Evolutionary conservation across 1,284 basidiomycete species (phyloP).

Genomic region (Phylloboletellus chloephorus): DNA sequence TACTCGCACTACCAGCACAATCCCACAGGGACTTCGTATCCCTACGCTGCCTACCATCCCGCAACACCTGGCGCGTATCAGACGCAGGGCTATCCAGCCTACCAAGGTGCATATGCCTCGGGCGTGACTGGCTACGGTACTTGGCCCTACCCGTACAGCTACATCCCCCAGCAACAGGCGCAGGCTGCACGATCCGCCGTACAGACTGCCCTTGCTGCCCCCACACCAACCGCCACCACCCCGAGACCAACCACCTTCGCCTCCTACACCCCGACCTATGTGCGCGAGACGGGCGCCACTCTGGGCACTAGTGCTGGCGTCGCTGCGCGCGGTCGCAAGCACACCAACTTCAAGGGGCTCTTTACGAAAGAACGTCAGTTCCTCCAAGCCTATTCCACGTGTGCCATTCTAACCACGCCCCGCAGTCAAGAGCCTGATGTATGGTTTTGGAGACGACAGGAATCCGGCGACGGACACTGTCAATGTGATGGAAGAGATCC

Average conservation of each 20-base stretch:
- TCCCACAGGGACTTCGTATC: constrained; percentile 46
- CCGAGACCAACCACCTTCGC: constrained; percentile 38
- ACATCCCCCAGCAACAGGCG: constrained; percentile 43
- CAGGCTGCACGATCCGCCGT: constrained; percentile 34
- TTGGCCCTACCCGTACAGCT: constrained; percentile 57
- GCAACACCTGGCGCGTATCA: constrained; percentile 34
- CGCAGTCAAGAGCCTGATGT: constrained; percentile 84
- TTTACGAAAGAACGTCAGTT: constrained; percentile 75
- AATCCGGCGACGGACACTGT: constrained; percentile 84
- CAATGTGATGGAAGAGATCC: constrained; percentile 89
- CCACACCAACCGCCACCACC: constrained; percentile 18
- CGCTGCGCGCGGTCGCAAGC: constrained; percentile 48
- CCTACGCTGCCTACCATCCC: constrained; percentile 48
- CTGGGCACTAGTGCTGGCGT: constrained; percentile 36
- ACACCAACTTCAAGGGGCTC: constrained; percentile 61
- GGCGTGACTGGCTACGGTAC: constrained; percentile 48
- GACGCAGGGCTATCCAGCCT: constrained; percentile 39
- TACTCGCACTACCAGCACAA: constrained; percentile 34
- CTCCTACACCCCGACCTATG: constrained; percentile 52
- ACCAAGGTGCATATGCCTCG: constrained; percentile 40
- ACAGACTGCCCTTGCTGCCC: constrained; percentile 29
- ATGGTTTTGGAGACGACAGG: constrained; percentile 90
- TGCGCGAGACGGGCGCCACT: constrained; percentile 42
- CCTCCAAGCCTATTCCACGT: not conserved
- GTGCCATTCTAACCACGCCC: constrained; percentile 10